Base-by-base conservation (phyloP, 257 asterid species). In the Gynochthodes officinalis region DNA sequence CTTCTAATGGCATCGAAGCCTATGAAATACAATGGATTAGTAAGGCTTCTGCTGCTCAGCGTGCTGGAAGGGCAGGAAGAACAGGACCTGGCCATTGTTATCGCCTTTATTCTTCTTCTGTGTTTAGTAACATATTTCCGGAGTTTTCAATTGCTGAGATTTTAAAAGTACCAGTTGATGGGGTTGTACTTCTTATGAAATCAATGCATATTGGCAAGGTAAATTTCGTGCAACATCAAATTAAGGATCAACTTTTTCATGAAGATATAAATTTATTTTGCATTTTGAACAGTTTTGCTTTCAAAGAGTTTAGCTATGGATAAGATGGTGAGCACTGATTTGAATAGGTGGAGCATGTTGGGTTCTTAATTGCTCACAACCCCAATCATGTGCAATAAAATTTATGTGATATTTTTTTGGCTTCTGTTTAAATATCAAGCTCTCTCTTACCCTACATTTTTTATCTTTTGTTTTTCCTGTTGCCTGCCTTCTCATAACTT, bases 1-100 rank as follows among this genome's bases (percentile, higher is more conserved):
- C 92, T 71, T 80, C 88, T 18, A 94, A 77, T 27, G 99, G 97
- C 63, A 89, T 94, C 90, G 99, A 89, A 76, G 75, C 88, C 21
- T 94, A 80, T 77, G 96, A 91, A 73, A 75, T 91, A 72, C 96
- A 94, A 73, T 94, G 97, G 96, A 91, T 94, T 78, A 94, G 99
- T 75, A 90, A 91, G 84, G 99, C 99, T 70, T 94, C 99, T 73
- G 99, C 97, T 4, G 72, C 95, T 60, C 99, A 94, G 82, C 96
- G 99, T 67, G 88, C 97, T 1, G 99, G 99, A 71, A 84, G 97
- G 79, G 96, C 99, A 74, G 99, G 97, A 78, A 86, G 99, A 80
- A 94, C 96, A 40, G 96, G 93, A 55, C 99, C 99, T 28, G 99
- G 99, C 25, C 97, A 94, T 74, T 94, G 97, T 78, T 94, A 94